Conservation (phyloP, 2,329 filamentous ascomycete species). For the Alternaria postmessia region DNA sequence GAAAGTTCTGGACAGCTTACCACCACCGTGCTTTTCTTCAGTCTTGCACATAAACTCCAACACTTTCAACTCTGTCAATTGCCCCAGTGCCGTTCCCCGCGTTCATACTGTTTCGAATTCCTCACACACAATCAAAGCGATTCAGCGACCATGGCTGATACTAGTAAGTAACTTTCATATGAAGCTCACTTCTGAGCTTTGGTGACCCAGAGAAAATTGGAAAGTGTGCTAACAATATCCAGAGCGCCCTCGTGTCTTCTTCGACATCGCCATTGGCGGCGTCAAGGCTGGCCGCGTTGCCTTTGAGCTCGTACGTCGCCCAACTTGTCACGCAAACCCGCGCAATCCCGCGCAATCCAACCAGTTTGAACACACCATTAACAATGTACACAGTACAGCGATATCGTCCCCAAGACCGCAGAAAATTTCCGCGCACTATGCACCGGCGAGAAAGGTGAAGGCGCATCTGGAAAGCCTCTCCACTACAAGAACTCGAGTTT, state of each 20-base stretch:
- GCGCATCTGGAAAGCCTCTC: conserved; percentile 82
- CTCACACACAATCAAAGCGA: background rate
- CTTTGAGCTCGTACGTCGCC: conserved; percentile 76
- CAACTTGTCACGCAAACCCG: background rate
- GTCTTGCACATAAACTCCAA: conserved; percentile 22
- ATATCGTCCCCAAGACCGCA: conserved; percentile 86
- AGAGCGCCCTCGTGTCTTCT: conserved; percentile 84
- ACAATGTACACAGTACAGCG: conserved; percentile 42
- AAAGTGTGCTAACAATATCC: conserved; percentile 20
- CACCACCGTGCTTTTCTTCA: conserved; percentile 28
- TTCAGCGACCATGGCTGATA: conserved; percentile 36
- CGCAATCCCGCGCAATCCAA: background rate
- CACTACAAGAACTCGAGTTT: conserved; percentile 93
- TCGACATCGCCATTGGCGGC: conserved; percentile 86
- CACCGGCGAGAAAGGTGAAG: conserved; percentile 90
- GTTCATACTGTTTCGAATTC: background rate
- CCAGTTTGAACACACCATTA: background rate
- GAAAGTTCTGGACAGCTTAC: conserved; percentile 48
- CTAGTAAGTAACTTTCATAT: conserved; percentile 26
- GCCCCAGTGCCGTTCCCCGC: background rate
- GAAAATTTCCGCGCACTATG: conserved; percentile 96
- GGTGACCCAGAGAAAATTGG: background rate
- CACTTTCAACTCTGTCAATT: background rate
- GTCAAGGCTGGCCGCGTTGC: conserved; percentile 77
- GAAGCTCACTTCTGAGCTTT: background rate